phyloP scores from a whole-genome alignment of 768 basidiomycete species.

The Leucosporidium scottii region DNA sequence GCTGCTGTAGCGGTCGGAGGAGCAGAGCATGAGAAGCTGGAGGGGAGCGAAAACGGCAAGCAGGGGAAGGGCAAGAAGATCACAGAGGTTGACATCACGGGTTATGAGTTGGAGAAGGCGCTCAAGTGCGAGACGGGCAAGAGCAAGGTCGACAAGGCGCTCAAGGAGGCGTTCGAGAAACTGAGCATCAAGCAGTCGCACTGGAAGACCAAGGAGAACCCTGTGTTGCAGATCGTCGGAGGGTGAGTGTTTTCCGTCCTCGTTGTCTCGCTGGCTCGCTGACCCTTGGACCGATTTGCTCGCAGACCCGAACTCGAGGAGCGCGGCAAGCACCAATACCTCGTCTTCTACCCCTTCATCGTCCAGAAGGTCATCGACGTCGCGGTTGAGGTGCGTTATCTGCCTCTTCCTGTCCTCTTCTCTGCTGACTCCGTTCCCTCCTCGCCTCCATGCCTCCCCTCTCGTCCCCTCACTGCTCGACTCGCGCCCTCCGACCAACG shows the following conservation, averaged over 20 bases:
- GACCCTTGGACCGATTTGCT: neutral
- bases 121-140: constrained; percentile 25
- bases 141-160: constrained; percentile 18
- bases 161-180: constrained; percentile 30
- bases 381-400: neutral
- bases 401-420: neutral
- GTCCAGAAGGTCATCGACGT: constrained; percentile 6
- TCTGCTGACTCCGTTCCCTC: neutral
- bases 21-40: neutral
- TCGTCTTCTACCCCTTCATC: constrained; percentile 31
- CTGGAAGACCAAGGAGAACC: constrained; percentile 24
- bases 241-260: constrained; percentile 10
- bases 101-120: constrained; percentile 25
- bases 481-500: no score
- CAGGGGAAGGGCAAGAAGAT: constrained; percentile 9
- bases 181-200: constrained; percentile 16
- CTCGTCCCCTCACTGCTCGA: neutral
- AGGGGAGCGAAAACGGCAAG: neutral
- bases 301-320: constrained; percentile 29
- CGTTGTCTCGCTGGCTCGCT: neutral
- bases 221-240: constrained; percentile 25
- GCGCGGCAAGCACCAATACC: constrained; percentile 15
- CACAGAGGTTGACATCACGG: constrained; percentile 30
- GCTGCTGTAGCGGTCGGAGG: constrained; percentile 1
- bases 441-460: neutral